Evolutionary conservation across 225 moss, liverwort and hornwort genomes (phyloP), one percentile per base, ranked within the genome.

Genomic region (Physcomitrium patens): DNA sequence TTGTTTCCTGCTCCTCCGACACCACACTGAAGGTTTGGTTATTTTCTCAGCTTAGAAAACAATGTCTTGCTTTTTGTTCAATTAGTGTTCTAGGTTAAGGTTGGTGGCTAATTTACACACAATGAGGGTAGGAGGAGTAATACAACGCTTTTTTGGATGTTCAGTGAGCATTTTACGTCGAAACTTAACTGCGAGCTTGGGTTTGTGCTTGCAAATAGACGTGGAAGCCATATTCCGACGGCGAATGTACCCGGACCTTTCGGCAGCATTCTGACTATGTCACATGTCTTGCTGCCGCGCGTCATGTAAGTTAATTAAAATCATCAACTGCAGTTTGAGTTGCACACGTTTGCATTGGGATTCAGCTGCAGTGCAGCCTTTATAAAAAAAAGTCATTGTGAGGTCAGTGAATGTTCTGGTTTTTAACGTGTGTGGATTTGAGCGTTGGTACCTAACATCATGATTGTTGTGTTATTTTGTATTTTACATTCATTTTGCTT

Each of bases 201-300:
- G 27, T 48, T 77, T 14, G 9, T 77, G 67, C 65, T 68, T 58
- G 75, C 71, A 9, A 58, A 75, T 80, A 95, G 95, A 95, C 95
- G 17, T 95, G 95, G 95, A 89, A 85, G 63, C 88, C 88, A 17
- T 91, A 86, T 70, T 93, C 95, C 37, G 78, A 87, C 83, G 86
- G 91, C 47, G 91, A 91, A 76, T 95, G 95, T 82, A 93, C 95
- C 41, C 91, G 90, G 70, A 95, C 95, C 37, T 95, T 95, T 82
- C 88, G 93, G 65, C 93, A 95, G 80, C 95, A 95, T 80, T 91
- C 95, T 13, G 95, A 95, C 77, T 95, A 95, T 82, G 95, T 93
- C 51, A 95, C 95, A 9, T 84, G 91, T 53, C 93, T 95, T 26
- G 93, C 95, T 47, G 87, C 93, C 56, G 88, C 91, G 1, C 81